Evolutionary conservation across 73 alveolate genomes (phyloP).

Genomic region (Tetrahymena thermophila): DNA sequence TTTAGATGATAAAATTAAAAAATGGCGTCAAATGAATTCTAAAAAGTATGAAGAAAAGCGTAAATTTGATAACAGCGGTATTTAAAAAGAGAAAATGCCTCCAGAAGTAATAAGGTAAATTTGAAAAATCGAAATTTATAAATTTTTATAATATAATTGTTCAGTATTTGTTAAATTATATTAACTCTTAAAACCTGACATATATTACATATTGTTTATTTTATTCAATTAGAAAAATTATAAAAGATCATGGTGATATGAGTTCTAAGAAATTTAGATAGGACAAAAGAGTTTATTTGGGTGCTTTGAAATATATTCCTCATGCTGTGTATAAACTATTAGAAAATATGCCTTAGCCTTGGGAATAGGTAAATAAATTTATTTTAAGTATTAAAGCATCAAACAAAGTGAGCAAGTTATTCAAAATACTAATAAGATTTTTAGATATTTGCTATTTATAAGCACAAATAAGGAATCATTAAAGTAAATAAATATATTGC

Average conservation of each 20-base stretch:
- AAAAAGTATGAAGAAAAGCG: constrained; percentile 73
- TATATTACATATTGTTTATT: constrained; percentile 18
- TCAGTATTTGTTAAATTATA: neutral
- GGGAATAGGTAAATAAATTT: constrained; percentile 81
- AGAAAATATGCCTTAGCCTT: constrained; percentile 99
- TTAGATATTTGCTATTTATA: too few species aligned
- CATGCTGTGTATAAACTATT: constrained; percentile 98
- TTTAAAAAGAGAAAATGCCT: constrained; percentile 67
- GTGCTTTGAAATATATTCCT: constrained; percentile 99
- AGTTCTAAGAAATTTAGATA: constrained; percentile 94
- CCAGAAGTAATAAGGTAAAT: constrained; percentile 71
- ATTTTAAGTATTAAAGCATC: too few species aligned
- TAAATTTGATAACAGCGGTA: constrained; percentile 70
- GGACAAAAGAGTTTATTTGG: constrained; percentile 92
- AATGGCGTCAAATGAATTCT: constrained; percentile 64
- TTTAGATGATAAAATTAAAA: constrained; percentile 58
- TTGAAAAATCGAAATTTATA: neutral
- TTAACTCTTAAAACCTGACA: neutral
- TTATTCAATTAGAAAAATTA: constrained; percentile 68
- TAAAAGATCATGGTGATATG: constrained; percentile 99
- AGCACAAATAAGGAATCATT: neutral
- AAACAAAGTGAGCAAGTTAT: too few species aligned
- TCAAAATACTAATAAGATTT: too few species aligned
- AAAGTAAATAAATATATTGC: neutral
- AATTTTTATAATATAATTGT: too few species aligned